phyloP scores from a whole-genome alignment of 129 eudicot species.

The Mikania micrantha region DNA sequence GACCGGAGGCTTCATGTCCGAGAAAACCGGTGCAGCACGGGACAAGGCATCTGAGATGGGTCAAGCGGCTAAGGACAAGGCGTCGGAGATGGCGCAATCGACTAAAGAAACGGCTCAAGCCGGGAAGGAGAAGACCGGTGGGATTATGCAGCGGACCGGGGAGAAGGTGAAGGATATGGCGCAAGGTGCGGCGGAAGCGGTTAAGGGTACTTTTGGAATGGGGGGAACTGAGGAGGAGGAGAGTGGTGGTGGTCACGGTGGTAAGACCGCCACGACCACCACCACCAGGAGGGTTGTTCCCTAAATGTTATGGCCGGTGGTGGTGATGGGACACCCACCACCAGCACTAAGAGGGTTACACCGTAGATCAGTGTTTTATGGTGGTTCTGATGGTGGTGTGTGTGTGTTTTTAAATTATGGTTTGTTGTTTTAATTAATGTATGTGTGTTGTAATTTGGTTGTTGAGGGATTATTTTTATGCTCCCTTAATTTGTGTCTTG shows the following conservation, averaged over 20 bases:
- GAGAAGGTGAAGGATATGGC: constrained; percentile 65
- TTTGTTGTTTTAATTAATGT: background rate
- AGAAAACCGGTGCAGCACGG: constrained; percentile 35
- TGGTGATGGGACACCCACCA: too few relatives aligned
- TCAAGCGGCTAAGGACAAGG: constrained; percentile 56
- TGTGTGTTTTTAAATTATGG: background rate
- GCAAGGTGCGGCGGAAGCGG: constrained; percentile 51
- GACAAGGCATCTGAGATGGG: constrained; percentile 42
- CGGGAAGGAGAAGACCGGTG: constrained; percentile 61
- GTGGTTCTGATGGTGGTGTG: background rate
- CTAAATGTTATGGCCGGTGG: background rate
- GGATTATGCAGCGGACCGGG: constrained; percentile 40
- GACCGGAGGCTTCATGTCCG: constrained; percentile 47
- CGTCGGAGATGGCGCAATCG: constrained; percentile 40
- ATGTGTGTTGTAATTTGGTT: background rate
- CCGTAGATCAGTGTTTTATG: too few relatives aligned
- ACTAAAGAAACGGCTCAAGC: constrained; percentile 51
- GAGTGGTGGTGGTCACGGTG: background rate
- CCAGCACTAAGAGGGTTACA: too few relatives aligned
- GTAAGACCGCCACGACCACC: background rate
- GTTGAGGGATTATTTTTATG: background rate
- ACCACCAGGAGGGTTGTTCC: constrained; percentile 11
- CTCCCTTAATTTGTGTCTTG: background rate
- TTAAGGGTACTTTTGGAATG: constrained; percentile 59
- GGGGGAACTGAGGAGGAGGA: constrained; percentile 22